A percentile compares a stretch with the other conserved stretches of the same genome.
Evolutionary conservation across 257 asterid species (phyloP).

Genomic region (Schizonepeta tenuifolia): DNA sequence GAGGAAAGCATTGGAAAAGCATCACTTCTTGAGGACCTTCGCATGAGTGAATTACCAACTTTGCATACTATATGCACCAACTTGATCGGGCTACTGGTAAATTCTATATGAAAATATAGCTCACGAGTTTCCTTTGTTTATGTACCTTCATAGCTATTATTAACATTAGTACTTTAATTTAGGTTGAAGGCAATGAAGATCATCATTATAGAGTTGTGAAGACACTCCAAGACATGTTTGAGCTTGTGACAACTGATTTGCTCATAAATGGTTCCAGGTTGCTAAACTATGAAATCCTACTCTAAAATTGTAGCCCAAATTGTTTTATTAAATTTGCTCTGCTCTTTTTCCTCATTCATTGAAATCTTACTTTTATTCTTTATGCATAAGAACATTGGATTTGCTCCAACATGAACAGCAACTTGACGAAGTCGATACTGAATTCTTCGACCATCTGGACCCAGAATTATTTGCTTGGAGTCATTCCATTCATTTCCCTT

Average conservation of each 20-base stretch:
- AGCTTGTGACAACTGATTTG: constrained; percentile 72
- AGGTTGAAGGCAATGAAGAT: constrained; percentile 75
- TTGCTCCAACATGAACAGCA: constrained; percentile 52
- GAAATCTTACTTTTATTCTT: constrained; percentile 25
- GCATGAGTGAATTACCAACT: constrained; percentile 61
- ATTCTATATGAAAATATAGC: constrained; percentile 15
- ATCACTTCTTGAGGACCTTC: constrained; percentile 63
- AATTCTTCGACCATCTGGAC: constrained; percentile 51
- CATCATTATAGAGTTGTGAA: constrained; percentile 63
- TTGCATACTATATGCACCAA: constrained; percentile 66
- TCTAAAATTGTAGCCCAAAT: background rate
- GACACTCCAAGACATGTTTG: constrained; percentile 83
- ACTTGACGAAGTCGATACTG: constrained; percentile 44
- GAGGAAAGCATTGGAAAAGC: constrained; percentile 72
- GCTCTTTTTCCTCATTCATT: constrained; percentile 34
- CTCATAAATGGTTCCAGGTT: constrained; percentile 79
- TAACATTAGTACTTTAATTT: constrained; percentile 26
- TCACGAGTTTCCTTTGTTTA: constrained; percentile 3
- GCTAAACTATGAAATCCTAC: constrained; percentile 25
- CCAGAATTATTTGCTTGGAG: constrained; percentile 78
- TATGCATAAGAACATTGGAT: constrained; percentile 67
- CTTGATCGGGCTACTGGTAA: constrained; percentile 85
- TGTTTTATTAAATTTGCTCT: constrained; percentile 39
- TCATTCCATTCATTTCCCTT: constrained; percentile 84
- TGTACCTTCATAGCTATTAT: background rate